These are phyloP conservation scores for Amanita exitialis DNA, from an alignment of 768 basidiomycete species.

Conservation along the genomic window DNA sequence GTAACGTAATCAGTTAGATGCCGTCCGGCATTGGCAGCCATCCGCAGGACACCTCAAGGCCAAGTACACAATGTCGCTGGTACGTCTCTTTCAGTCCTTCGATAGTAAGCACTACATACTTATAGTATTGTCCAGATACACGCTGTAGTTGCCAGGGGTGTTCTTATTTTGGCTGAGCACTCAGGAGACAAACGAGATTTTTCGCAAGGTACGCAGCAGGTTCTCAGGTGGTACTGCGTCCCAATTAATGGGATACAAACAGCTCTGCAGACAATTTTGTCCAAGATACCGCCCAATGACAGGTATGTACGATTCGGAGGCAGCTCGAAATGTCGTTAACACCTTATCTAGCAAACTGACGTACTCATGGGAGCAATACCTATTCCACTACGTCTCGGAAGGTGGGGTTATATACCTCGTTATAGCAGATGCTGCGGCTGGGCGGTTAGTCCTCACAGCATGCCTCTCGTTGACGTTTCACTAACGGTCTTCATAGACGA, in stretches of 20 bases:
- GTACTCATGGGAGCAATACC: constrained; percentile 88
- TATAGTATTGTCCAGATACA: constrained; percentile 48
- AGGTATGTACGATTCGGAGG: constrained; percentile 24
- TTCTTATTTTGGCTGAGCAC: constrained; percentile 82
- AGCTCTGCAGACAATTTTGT: constrained; percentile 85
- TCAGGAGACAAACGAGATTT: constrained; percentile 76
- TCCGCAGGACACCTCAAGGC: neutral
- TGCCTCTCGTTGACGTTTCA: neutral
- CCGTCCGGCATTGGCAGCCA: too few relatives aligned
- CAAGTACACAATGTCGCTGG: constrained; percentile 20
- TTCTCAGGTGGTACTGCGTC: neutral
- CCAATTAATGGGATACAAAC: neutral
- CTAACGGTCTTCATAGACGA: constrained; percentile 37
- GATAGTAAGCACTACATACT: neutral
- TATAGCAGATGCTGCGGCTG: constrained; percentile 90
- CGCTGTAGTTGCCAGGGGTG: constrained; percentile 70
- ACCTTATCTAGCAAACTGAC: constrained; percentile 48
- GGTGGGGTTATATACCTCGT: constrained; percentile 82
- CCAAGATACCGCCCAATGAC: constrained; percentile 91
- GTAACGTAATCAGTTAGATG: neutral
- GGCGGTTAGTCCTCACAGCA: constrained; percentile 44
- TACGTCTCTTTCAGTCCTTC: constrained; percentile 6
- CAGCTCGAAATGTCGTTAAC: too few relatives aligned
- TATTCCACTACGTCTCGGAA: constrained; percentile 91
- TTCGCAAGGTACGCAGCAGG: constrained; percentile 58